phyloP scores from a whole-genome alignment of 2,329 filamentous ascomycete species.

The Aspergillus melleus region DNA sequence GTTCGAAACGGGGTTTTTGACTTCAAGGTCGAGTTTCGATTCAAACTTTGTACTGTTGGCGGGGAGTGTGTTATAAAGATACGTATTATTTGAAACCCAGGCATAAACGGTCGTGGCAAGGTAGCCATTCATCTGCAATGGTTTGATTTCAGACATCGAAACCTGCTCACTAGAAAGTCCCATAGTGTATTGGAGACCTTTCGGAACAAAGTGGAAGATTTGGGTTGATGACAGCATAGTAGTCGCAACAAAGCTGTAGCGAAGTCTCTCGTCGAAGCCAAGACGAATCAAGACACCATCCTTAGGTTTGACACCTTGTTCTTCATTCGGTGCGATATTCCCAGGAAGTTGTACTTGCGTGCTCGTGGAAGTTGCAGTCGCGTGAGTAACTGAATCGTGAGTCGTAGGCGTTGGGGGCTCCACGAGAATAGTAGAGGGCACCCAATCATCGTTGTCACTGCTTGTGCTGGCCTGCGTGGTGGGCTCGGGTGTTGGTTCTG shows the following conservation, averaged over 20 bases:
- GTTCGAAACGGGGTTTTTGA: slow-evolving; percentile 69
- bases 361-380: slow-evolving; percentile 42
- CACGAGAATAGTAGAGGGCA: slow-evolving; percentile 29
- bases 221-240: slow-evolving; percentile 74
- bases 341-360: slow-evolving; percentile 68
- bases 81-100: slow-evolving; percentile 61
- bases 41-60: background rate
- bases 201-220: slow-evolving; percentile 77
- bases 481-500: background rate
- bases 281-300: slow-evolving; percentile 76
- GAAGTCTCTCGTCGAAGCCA: slow-evolving; percentile 76
- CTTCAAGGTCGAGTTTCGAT: background rate
- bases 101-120: slow-evolving; percentile 78
- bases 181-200: slow-evolving; percentile 68
- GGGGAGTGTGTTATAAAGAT: background rate
- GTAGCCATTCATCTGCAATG: slow-evolving; percentile 65
- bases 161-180: slow-evolving; percentile 50
- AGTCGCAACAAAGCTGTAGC: slow-evolving; percentile 78
- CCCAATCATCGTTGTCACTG: slow-evolving; percentile 18
- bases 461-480: slow-evolving; percentile 32
- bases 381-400: slow-evolving; percentile 29
- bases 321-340: slow-evolving; percentile 70
- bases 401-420: slow-evolving; percentile 29
- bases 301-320: slow-evolving; percentile 56
- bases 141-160: slow-evolving; percentile 69